Conservation (phyloP, 2,329 filamentous ascomycete species). For the Talaromyces sp. region DNA sequence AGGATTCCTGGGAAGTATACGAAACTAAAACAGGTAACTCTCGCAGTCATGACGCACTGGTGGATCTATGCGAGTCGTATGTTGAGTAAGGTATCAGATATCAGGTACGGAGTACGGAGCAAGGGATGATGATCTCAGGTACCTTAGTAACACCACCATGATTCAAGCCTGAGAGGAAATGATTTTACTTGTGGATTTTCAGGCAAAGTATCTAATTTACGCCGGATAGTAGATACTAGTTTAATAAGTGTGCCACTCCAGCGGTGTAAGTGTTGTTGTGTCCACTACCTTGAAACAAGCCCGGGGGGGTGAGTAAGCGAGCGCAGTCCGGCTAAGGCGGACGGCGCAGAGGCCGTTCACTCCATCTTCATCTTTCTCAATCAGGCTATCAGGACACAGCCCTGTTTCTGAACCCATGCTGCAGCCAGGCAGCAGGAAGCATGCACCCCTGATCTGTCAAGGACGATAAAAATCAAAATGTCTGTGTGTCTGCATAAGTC, state of each 20-base stretch:
- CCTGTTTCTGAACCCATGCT: background rate
- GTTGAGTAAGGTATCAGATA: background rate
- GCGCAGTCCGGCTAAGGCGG: background rate
- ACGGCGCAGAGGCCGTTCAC: background rate
- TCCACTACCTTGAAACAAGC: background rate
- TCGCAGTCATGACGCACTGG: conserved; percentile 7
- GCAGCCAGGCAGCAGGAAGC: background rate
- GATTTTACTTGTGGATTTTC: background rate
- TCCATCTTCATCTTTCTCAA: background rate
- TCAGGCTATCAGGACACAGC: background rate
- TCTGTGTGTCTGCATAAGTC: conserved; percentile 10
- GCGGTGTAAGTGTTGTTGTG: background rate
- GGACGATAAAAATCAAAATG: background rate
- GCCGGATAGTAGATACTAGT: conserved; percentile 2
- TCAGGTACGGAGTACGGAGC: background rate
- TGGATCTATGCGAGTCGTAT: conserved; percentile 1
- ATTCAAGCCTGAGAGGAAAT: background rate
- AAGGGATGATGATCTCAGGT: background rate
- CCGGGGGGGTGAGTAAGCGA: background rate
- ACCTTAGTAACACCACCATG: background rate
- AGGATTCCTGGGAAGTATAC: background rate
- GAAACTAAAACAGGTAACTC: conserved; percentile 3
- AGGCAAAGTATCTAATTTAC: background rate
- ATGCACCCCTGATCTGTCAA: conserved; percentile 5
- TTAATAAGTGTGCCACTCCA: conserved; percentile 7